Evolutionary conservation across 2,329 filamentous ascomycete species (phyloP).

Genomic region (Helotiales sp.): DNA sequence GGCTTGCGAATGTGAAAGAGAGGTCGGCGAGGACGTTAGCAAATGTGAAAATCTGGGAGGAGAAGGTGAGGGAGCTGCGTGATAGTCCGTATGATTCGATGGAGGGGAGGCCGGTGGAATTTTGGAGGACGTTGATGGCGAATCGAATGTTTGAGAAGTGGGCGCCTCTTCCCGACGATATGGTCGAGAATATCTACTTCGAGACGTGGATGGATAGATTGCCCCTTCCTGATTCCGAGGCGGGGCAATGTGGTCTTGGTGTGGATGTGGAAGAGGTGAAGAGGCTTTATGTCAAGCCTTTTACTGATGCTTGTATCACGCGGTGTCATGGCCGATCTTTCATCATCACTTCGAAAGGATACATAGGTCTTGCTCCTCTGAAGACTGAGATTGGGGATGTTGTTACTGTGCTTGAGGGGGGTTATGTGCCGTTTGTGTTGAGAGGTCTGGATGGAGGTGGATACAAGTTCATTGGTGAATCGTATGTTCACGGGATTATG

Average conservation of each 20-base stretch:
- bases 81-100: background rate
- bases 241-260: background rate
- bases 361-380: background rate
- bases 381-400: background rate
- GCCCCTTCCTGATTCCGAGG: background rate
- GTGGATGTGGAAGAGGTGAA: background rate
- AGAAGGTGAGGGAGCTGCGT: background rate
- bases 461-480: conserved; percentile 4
- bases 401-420: background rate
- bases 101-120: background rate
- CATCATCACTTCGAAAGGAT: conserved; percentile 1
- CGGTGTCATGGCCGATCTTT: conserved; percentile 4
- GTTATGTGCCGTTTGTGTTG: background rate
- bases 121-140: conserved; percentile 6
- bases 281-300: background rate
- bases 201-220: conserved; percentile 5
- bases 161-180: background rate
- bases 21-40: background rate
- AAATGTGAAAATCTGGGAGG: background rate
- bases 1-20: conserved; percentile 4
- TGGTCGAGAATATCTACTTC: background rate
- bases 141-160: background rate
- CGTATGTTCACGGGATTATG: conserved; percentile 8
- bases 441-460: background rate
- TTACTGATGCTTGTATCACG: conserved; percentile 1